Base-by-base conservation (phyloP, 805 yeast species). In the Scheffersomyces amazonensis region DNA sequence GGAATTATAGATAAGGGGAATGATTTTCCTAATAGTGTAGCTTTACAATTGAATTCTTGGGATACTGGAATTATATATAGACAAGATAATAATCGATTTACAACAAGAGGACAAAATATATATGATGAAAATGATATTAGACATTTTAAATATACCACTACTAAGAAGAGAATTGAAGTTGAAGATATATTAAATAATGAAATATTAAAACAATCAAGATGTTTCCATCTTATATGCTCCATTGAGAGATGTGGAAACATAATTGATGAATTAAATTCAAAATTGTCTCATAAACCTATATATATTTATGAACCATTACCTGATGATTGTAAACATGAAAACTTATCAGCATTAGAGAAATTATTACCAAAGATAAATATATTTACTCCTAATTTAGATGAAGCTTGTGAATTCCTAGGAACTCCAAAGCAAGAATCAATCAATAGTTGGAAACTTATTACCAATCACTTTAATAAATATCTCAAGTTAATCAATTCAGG, bases 291-390 rank as follows among this genome's bases (percentile, higher is more conserved):
- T 16, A 11, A 23, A 1, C 76, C 80, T n/a, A 48, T 66, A 2
- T 68, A 78, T 38, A 73, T 85, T 0, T 91, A 89, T 81, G 98
- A 90, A 59, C 96, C 97, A 0, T 75, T 85, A 6, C 97, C 97
- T 1, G 85, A 80, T 41, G 75, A 75, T 16, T 87, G 96, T 56
- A 56, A 52, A 0, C 73, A 79, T 2, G 81, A 71, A 23, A 70
- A 77, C 40, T 49, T 49, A 18, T 36, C 23, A 1, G 32, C 22
- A 3, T 58, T 78, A 27, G 52, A 59, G 0, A 52, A 52, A 2
- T 62, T 75, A 6, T 54, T 83, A 13, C 53, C 60, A 8, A 44
- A 63, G 4, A 69, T 85, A 2, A 78, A 79, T 37, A 70, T 87
- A 0, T 67, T 90, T 21, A 76, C 95, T 1, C 98, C 98, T 0